Evolutionary conservation across 768 basidiomycete species (phyloP).

Genomic region (Filobasidium wieringae): DNA sequence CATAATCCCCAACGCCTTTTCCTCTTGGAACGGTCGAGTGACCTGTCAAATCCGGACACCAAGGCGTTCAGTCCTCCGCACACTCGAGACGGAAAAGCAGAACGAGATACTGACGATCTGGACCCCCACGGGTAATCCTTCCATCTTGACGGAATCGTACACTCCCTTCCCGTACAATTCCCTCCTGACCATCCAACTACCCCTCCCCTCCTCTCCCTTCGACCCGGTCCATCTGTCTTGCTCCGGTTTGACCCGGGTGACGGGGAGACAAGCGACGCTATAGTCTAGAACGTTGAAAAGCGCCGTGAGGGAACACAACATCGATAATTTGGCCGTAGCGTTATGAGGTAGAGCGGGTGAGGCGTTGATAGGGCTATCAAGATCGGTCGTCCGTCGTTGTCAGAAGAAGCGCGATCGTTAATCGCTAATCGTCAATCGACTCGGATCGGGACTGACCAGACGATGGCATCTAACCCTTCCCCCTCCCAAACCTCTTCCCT

Average conservation of each 20-base stretch:
- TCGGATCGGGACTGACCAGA: background rate
- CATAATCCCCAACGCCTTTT: slow-evolving; percentile 9
- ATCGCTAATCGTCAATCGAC: background rate
- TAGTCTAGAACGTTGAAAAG: slow-evolving; percentile 32
- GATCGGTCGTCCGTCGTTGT: too few relatives aligned
- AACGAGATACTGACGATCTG: slow-evolving; percentile 1
- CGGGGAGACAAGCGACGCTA: slow-evolving; percentile 23
- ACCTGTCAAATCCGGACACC: background rate
- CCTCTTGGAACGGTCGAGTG: slow-evolving; percentile 4
- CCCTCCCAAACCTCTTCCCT: slow-evolving; percentile 2
- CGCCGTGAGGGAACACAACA: slow-evolving; percentile 22
- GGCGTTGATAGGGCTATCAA: slow-evolving; percentile 3
- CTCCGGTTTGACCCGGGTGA: slow-evolving; percentile 7
- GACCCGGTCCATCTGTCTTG: background rate
- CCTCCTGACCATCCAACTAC: slow-evolving; percentile 6
- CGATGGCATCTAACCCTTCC: slow-evolving; percentile 6
- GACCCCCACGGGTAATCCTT: slow-evolving; percentile 3
- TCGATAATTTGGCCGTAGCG: background rate
- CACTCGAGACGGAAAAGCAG: background rate
- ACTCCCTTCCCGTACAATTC: background rate
- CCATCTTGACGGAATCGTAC: slow-evolving; percentile 50
- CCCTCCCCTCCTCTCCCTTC: background rate
- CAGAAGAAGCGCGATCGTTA: background rate
- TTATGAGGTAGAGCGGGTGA: slow-evolving; percentile 4
- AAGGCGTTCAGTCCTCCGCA: too few relatives aligned